Conservation (phyloP, 2,329 filamentous ascomycete species). For the Verticillium longisporum region DNA sequence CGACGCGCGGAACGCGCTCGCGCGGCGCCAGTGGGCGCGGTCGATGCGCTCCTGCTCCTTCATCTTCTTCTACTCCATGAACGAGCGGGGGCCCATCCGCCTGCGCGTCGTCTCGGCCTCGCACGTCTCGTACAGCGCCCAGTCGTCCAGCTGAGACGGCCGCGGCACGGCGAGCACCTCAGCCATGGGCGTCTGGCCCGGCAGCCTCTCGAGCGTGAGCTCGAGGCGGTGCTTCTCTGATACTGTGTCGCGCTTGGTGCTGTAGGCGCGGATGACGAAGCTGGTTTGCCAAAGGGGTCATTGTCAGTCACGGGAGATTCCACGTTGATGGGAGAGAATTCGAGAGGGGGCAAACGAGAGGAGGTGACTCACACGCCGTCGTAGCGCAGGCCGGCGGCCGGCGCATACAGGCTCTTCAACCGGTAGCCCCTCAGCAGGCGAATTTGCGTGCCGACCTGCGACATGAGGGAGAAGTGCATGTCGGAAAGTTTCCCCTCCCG, state of each 20-base stretch:
- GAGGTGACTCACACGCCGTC: constrained; percentile 47
- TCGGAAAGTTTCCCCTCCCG: constrained; percentile 34
- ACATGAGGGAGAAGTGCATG: constrained; percentile 42
- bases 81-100: constrained; percentile 8
- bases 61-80: constrained; percentile 9
- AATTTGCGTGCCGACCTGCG: constrained; percentile 39
- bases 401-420: constrained; percentile 44
- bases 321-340: too few species aligned
- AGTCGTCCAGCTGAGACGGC: constrained; percentile 52
- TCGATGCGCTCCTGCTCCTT: constrained; percentile 11
- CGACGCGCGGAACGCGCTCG: constrained; percentile 9
- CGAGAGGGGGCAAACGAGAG: too few species aligned
- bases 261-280: constrained; percentile 42
- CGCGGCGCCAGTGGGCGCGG: constrained; percentile 10
- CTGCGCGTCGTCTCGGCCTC: constrained; percentile 10
- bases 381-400: constrained; percentile 45
- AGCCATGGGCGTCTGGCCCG: constrained; percentile 32
- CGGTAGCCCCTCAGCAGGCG: constrained; percentile 45
- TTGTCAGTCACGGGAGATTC: background rate
- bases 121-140: constrained; percentile 39
- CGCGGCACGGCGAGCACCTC: constrained; percentile 31
- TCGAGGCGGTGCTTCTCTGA: constrained; percentile 35
- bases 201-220: constrained; percentile 37
- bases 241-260: constrained; percentile 30
- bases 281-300: constrained; percentile 20